Evolutionary conservation across 2,329 filamentous ascomycete species (phyloP), one percentile per base, ranked within the genome.

Genomic region (Aspergillus sp.): DNA sequence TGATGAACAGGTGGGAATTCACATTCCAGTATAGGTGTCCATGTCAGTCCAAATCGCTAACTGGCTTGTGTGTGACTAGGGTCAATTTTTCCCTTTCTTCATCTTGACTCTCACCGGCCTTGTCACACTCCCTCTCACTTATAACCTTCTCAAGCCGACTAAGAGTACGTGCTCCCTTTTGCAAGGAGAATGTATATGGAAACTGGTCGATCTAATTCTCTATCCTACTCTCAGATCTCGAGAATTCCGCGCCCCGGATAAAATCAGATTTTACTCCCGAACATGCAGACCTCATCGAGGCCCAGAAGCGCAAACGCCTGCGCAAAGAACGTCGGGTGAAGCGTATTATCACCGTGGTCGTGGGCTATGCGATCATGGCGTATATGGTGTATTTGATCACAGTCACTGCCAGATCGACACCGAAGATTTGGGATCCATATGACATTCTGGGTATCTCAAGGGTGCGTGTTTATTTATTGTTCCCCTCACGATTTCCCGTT

Each of bases 61-160:
- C n/a, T 36, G n/a, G 19, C 19, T 19, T 19, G 19, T 19, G 5
- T 36, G 34, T 46, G 42, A 26, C 9, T 50, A 93, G 81, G 90
- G 89, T 60, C 88, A 96, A 80, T 96, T 96, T 76, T 98, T 96
- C 77, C 93, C 94, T 57, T 95, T 94, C 80, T 98, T 98, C 76
- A 85, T 97, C 72, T 83, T 96, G 65, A 96, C 90, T 39, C 78
- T 97, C 62, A 82, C 85, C 52, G 83, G 84, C 62, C 81, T 98
- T 57, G 79, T 96, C 70, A 96, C 93, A 32, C 73, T 95, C 49
- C 90, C 91, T 52, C 78, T 94, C 62, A 94, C 91, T 60, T 95
- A 94, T 71, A 86, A 83, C 55, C 82, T 95, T 58, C 77, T 96
- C 61, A 85, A 84, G 65, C 82, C 88, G 40, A 86, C 80, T 67